A percentile compares a stretch with the other conserved stretches of the same genome.
phyloP scores from a whole-genome alignment of 2,329 filamentous ascomycete genomes.

The Penicillium sp. region DNA sequence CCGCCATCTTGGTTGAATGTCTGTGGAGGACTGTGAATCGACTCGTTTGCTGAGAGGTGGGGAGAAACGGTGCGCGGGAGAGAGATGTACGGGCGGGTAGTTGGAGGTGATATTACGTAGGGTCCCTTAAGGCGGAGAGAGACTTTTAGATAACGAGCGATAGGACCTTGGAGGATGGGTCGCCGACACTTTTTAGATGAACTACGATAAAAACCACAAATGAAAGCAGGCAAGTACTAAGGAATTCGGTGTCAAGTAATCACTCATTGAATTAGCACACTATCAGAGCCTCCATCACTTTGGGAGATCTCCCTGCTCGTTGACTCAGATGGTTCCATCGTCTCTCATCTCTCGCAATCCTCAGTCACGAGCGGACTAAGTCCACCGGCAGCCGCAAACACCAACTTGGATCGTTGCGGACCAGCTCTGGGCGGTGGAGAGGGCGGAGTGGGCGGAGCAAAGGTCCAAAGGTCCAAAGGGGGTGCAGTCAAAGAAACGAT shows the following conservation, averaged over 20 bases:
- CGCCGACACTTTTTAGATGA: neutral
- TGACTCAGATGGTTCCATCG: slow-evolving; percentile 1
- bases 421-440: neutral
- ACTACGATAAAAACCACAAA: neutral
- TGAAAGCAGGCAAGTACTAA: too few relatives aligned
- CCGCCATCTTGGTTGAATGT: slow-evolving; percentile 60
- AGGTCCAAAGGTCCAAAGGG: neutral
- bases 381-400: too few relatives aligned
- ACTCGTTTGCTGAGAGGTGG: slow-evolving; percentile 6
- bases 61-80: neutral
- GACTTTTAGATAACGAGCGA: neutral
- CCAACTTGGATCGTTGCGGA: too few relatives aligned
- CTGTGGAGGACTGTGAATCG: slow-evolving; percentile 6
- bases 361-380: neutral
- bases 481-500: too few relatives aligned
- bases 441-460: neutral
- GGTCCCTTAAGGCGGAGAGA: neutral
- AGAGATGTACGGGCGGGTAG: neutral
- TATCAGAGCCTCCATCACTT: neutral
- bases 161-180: neutral
- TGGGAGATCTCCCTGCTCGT: slow-evolving; percentile 2
- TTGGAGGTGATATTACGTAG: neutral
- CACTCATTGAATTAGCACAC: too few relatives aligned
- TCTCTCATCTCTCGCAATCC: neutral
- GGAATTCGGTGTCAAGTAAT: too few relatives aligned